Conservation (phyloP, 2,329 filamentous ascomycete species). For the Camptophora hylomeconis region DNA sequence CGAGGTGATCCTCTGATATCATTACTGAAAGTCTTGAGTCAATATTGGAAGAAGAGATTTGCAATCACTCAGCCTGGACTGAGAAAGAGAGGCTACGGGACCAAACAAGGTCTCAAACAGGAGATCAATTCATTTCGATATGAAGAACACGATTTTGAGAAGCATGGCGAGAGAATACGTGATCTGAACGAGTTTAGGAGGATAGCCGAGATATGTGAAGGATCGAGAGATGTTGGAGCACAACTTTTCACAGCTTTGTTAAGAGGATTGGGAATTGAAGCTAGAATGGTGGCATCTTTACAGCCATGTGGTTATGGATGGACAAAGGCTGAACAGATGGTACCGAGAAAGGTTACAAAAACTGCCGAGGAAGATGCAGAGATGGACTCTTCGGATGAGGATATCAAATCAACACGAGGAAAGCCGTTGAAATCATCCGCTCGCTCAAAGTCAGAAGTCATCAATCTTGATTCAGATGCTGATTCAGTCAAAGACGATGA, state of each 20-base stretch:
- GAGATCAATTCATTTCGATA: slow-evolving; percentile 58
- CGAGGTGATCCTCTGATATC: slow-evolving; percentile 68
- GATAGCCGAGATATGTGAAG: slow-evolving; percentile 55
- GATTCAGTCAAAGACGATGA: slow-evolving; percentile 42
- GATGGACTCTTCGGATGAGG: slow-evolving; percentile 9
- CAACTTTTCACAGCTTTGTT: slow-evolving; percentile 83
- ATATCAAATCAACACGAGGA: slow-evolving; percentile 4
- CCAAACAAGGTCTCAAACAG: slow-evolving; percentile 60
- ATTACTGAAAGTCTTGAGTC: slow-evolving; percentile 60
- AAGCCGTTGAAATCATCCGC: slow-evolving; percentile 11
- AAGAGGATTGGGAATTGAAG: slow-evolving; percentile 66
- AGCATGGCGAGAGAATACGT: slow-evolving; percentile 66
- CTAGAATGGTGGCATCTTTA: slow-evolving; percentile 69
- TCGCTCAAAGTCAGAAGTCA: slow-evolving; percentile 21
- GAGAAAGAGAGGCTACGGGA: slow-evolving; percentile 81
- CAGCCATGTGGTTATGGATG: slow-evolving; percentile 85
- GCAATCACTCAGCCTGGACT: slow-evolving; percentile 63
- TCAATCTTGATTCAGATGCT: slow-evolving; percentile 30
- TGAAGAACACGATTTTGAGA: slow-evolving; percentile 45
- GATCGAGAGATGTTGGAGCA: slow-evolving; percentile 75
- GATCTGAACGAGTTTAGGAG: slow-evolving; percentile 54
- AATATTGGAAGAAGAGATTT: slow-evolving; percentile 84
- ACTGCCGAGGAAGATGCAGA: slow-evolving; percentile 6
- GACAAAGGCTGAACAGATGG: slow-evolving; percentile 63
- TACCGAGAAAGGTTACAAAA: slow-evolving; percentile 7